Percentiles rank a stretch among this genome's conserved stretches.
Conservation (phyloP, 208 protist species). For the Leishmania mexicana region DNA sequence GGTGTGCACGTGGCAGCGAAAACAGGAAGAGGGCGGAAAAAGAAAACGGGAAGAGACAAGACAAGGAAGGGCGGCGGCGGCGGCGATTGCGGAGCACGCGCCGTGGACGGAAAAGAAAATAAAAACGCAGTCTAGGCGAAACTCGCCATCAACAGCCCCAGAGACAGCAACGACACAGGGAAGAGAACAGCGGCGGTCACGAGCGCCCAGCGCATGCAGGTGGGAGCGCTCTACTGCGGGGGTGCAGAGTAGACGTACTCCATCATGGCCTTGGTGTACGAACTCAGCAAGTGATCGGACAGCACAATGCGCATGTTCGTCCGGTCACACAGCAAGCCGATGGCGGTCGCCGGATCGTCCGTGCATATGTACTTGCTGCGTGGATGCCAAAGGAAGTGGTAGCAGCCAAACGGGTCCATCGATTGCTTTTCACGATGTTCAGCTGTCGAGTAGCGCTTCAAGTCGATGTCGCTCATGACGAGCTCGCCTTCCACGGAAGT, state of each 20-base stretch:
- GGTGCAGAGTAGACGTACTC: constrained; percentile 37
- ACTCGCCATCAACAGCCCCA: not conserved
- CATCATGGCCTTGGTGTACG: constrained; percentile 35
- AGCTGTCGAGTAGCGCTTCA: constrained; percentile 17
- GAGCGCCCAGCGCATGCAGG: not conserved
- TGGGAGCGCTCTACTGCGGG: not conserved
- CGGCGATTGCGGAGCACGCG: not conserved
- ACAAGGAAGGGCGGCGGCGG: not conserved
- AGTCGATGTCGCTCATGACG: constrained; percentile 16
- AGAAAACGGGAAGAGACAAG: not conserved
- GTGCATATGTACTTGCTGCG: constrained; percentile 31
- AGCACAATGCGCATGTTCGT: constrained; percentile 35
- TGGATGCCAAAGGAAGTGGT: constrained; percentile 39
- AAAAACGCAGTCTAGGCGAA: not conserved
- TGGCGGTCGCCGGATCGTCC: constrained; percentile 21
- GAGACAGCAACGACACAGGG: not conserved
- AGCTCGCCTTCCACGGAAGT: not conserved
- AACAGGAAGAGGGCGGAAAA: too few species aligned
- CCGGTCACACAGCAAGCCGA: constrained; percentile 37
- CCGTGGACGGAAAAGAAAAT: not conserved
- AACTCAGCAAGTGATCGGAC: constrained; percentile 37
- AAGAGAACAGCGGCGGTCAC: not conserved
- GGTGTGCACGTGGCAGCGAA: not conserved
- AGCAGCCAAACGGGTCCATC: constrained; percentile 41
- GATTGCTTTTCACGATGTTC: constrained; percentile 28